phyloP scores from a whole-genome alignment of 2,329 filamentous ascomycete genomes.

The Ceratocystiopsis minuta region DNA sequence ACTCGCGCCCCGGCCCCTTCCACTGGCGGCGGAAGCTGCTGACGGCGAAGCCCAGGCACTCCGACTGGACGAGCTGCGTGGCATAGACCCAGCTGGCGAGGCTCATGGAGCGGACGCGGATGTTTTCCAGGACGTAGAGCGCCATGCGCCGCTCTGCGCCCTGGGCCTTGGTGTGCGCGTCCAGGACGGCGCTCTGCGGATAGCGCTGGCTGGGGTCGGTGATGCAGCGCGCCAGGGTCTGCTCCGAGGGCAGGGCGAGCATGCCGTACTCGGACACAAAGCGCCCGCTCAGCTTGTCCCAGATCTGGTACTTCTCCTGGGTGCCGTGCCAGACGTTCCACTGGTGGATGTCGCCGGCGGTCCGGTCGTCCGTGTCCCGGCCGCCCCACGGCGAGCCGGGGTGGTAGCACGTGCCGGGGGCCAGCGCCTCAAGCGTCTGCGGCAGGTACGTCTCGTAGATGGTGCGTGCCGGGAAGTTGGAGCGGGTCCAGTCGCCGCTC shows the following conservation, averaged over 20 bases:
- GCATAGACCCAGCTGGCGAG: not conserved
- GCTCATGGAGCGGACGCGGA: slow-evolving; percentile 21
- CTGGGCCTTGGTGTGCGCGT: slow-evolving; percentile 68
- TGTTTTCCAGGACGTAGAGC: slow-evolving; percentile 56
- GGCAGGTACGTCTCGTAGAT: slow-evolving; percentile 61
- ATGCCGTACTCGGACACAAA: slow-evolving; percentile 72
- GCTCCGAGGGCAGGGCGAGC: slow-evolving; percentile 58
- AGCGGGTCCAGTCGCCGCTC: slow-evolving; percentile 56
- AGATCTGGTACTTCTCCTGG: slow-evolving; percentile 50
- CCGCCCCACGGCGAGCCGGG: slow-evolving; percentile 57
- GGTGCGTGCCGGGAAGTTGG: slow-evolving; percentile 56
- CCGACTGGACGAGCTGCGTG: slow-evolving; percentile 32
- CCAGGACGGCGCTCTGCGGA: slow-evolving; percentile 52
- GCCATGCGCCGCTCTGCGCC: slow-evolving; percentile 53
- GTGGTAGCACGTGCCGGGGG: slow-evolving; percentile 33
- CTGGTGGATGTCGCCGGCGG: slow-evolving; percentile 63
- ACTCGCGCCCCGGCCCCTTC: slow-evolving; percentile 21
- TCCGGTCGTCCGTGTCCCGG: slow-evolving; percentile 40
- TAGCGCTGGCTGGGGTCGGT: slow-evolving; percentile 24
- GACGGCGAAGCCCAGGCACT: slow-evolving; percentile 28
- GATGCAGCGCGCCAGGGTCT: slow-evolving; percentile 51
- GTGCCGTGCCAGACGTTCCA: slow-evolving; percentile 65
- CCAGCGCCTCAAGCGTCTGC: slow-evolving; percentile 36
- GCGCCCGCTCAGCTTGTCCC: slow-evolving; percentile 49
- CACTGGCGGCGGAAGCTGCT: slow-evolving; percentile 40